Conservation (phyloP, 805 yeast genomes). For the Zygosaccharomyces siamensis region DNA sequence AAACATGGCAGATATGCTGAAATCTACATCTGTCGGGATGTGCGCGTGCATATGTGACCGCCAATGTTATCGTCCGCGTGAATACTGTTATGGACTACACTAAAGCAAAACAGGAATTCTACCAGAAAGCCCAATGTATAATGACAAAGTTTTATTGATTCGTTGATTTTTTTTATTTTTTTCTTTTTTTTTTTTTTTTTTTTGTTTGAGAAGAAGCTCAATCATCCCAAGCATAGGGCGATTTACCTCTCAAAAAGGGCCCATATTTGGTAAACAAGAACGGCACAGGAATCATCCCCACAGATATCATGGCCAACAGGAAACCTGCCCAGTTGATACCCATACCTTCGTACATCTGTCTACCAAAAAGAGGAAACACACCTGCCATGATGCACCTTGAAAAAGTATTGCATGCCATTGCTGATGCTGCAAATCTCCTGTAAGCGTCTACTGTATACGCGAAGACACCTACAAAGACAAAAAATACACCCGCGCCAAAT, state of each 20-base stretch:
- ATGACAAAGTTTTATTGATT: no score
- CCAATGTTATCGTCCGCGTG: no score
- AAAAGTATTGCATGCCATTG: slow-evolving; percentile 47
- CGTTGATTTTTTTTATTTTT: no score
- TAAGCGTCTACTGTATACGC: slow-evolving; percentile 64
- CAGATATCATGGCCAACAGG: slow-evolving; percentile 46
- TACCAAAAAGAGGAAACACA: slow-evolving; percentile 52
- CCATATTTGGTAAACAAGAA: slow-evolving; percentile 50
- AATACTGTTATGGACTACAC: background rate
- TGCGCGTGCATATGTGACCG: no score
- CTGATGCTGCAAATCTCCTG: slow-evolving; percentile 49
- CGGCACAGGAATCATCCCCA: slow-evolving; percentile 51
- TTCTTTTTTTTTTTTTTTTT: no score
- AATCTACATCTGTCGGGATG: no score
- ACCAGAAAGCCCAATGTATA: no score
- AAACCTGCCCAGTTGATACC: slow-evolving; percentile 58
- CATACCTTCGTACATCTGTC: slow-evolving; percentile 50
- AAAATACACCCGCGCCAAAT: slow-evolving; percentile 64
- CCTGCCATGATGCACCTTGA: slow-evolving; percentile 53
- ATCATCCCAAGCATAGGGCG: slow-evolving; percentile 44
- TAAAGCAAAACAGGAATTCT: background rate
- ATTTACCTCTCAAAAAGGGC: slow-evolving; percentile 39
- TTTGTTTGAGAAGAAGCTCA: slow-evolving; percentile 1
- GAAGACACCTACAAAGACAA: slow-evolving; percentile 62
- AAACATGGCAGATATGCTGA: no score